Evolutionary conservation across 257 asterid species (phyloP), one percentile per base, ranked within the genome.

Genomic region (Capsicum baccatum): DNA sequence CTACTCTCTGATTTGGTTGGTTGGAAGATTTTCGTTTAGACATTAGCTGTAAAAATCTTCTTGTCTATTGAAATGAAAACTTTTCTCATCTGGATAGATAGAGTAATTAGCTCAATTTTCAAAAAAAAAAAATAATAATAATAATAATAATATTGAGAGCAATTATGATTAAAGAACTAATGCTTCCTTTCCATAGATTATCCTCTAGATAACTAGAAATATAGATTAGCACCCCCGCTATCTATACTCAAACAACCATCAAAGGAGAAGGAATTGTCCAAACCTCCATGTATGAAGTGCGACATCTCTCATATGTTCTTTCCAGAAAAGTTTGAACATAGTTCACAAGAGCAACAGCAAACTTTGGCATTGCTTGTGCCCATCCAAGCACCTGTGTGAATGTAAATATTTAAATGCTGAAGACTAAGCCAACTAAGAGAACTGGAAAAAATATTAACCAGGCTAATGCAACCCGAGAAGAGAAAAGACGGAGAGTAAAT

Each of bases 291-390:
- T 97, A 97, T 71, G 98, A 92, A 84, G 99, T 92, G 78, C 99
- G 96, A 78, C 99, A 97, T 92, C 99, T 97, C 91, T 97, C 99
- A 84, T 95, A 97, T 86, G 99, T 87, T 86, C 99, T 91, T 89
- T 97, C 99, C 71, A 97, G 98, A 88, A 97, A 95, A 79, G 98
- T 94, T 90, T 92, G 97, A 87, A 95, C 94, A 84, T 95, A 97
- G 89, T 88, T 93, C 90, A 94, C 91, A 85, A 97, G 94, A 86
- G 93, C 98, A 81, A 85, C 90, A 83, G 98, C 89, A 91, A 95
- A 97, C 90, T 95, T 97, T 83, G 99, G 99, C 99, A 95, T 92
- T 89, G 99, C 97, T 91, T 97, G 98, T 73, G 98, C 98, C 99
- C 99, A 97, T 37, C 98, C 96, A 89, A 97, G 95, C 82, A 97